phyloP scores from a whole-genome alignment of 106 monocot species.

The Allium sativum region DNA sequence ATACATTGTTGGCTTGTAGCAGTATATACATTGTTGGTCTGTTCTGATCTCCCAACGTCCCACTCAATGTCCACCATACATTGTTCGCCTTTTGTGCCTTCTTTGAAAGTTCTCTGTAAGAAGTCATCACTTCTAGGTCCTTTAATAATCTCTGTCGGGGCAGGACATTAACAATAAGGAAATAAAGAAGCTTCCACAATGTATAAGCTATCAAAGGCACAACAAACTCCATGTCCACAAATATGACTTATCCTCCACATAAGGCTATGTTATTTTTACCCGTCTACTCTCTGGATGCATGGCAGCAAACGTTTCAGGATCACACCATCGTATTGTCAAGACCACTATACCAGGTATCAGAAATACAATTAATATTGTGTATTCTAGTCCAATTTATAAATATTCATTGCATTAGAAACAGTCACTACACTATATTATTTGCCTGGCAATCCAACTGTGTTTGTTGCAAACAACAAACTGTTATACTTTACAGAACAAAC shows the following conservation, averaged over 20 bases:
- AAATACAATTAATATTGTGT: too few relatives aligned
- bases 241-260: constrained; percentile 75
- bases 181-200: constrained; percentile 91
- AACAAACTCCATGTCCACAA: constrained; percentile 87
- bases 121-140: constrained; percentile 99
- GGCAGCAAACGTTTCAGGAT: constrained; percentile 76
- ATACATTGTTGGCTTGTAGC: too few relatives aligned
- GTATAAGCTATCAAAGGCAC: constrained; percentile 87
- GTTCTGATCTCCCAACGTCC: constrained; percentile 76
- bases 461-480: too few relatives aligned
- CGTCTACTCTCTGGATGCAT: constrained; percentile 68
- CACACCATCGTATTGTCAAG: constrained; percentile 97
- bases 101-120: constrained; percentile 98
- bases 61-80: constrained; percentile 81
- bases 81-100: constrained; percentile 91
- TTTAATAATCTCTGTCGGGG: constrained; percentile 64
- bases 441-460: too few relatives aligned
- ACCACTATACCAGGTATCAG: constrained; percentile 92
- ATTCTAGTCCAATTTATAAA: too few relatives aligned
- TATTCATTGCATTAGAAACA: too few relatives aligned
- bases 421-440: too few relatives aligned
- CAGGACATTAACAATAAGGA: constrained; percentile 89
- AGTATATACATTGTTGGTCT: constrained; percentile 81
- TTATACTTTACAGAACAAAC: too few relatives aligned
- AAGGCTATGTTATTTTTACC: constrained; percentile 74